Base-by-base conservation (phyloP, 768 basidiomycete species). In the Mrakia blollopis region DNA sequence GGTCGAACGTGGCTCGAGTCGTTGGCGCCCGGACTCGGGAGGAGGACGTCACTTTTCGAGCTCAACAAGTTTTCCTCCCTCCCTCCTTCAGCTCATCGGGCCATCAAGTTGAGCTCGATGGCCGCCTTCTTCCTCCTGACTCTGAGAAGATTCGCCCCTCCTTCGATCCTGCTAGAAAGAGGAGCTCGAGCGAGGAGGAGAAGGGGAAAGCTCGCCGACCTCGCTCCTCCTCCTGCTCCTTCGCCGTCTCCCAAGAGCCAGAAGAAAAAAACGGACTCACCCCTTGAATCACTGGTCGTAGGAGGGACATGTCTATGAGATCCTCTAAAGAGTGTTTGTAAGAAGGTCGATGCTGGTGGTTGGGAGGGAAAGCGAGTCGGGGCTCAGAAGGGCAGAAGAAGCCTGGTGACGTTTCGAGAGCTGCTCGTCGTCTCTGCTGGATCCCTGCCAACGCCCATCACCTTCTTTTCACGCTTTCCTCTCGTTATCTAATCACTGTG, bases 361-460 rank as follows among this genome's bases (percentile, higher is more conserved):
- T 35, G 16, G 21, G 65, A 68, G 65, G 13, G 6, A n/a, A 41
- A 16, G 8, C 6, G 11, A 11, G 61, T 11, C 61, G 32, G 63
- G 57, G 57, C 57, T 32, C 14, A 35, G 25, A 62, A 18, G 10
- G 25, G 57, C n/a, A 57, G 28, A n/a, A n/a, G n/a, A 57, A 18
- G n/a, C 4, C 3, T 7, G 7, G 57, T 57, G 57, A 65, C 63
- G 63, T 30, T 30, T 39, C 50, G 70, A 72, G n/a, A 41, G 47
- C 47, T 50, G 1, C 47, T 44, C 71, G 18, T 21, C 71, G n/a
- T n/a, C 18, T 54, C 70, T 81, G 82, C 47, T 50, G 5, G 13
- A 6, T 50, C 47, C 16, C 47, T 50, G 13, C 47, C 47, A 50
- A 50, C 47, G 21, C 4, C 47, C 47, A 14, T 50, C 47, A 21